Evolutionary conservation across 106 monocot genomes (phyloP), one percentile per base, ranked within the genome.

Genomic region (Posidonia australis): DNA sequence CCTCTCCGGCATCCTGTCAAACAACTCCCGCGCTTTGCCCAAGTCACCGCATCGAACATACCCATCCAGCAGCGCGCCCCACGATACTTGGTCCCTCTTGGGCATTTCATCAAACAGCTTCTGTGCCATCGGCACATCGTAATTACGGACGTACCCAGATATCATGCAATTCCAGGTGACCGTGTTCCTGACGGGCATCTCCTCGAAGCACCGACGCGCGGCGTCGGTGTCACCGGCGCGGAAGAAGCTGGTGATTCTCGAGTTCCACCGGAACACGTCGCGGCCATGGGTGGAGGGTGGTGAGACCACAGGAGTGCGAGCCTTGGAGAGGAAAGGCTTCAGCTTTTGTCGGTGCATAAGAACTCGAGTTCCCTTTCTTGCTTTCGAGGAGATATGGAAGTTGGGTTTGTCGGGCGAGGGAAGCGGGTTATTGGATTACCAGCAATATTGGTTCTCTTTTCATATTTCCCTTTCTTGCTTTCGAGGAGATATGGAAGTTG

Each of bases 81-180:
- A 92, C 0, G 79, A 84, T 0, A 84, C 77, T 7, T 75, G 62
- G 26, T 82, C 77, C 67, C 51, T 89, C 9, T 10, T 27, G 28
- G 82, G 81, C 84, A 82, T 82, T 13, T 17, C 18, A 47, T 82
- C 71, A 26, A 89, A 88, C 11, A 76, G 13, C 43, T 17, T 46
- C 58, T 56, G 82, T 0, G 88, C 84, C 1, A 77, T 68, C 0
- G 27, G 41, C 0, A 84, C 42, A 63, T 42, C 74, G 19, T 57
- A 23, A 30, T 75, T 75, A 18, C 46, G 64, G 45, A 63, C 43
- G 51, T 82, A 79, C 16, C 81, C 84, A 16, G 84, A 69, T 20
- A 89, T 69, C 84, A 84, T 89, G 58, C 81, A 89, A 36, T 89
- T 89, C 84, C 79, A 89, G 5, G 79, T 77, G 13, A 84, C 76